Conservation (phyloP, 2,329 filamentous ascomycete genomes). For the Pseudopithomyces chartarum region DNA sequence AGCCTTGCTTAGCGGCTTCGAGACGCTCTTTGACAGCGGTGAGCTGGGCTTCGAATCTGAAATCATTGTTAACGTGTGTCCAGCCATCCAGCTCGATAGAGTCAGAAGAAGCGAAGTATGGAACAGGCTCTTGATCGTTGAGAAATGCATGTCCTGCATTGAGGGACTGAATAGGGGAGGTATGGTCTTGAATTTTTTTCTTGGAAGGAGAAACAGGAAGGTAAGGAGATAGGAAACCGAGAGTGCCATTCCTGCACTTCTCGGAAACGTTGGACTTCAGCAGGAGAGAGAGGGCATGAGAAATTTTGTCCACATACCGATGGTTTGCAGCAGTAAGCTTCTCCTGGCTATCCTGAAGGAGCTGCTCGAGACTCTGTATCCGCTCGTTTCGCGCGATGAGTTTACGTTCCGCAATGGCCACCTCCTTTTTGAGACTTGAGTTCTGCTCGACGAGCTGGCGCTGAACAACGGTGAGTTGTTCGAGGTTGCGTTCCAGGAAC, state of each 20-base stretch:
- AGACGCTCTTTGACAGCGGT: conserved; percentile 97
- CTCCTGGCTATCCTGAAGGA: conserved; percentile 96
- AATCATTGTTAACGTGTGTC: conserved; percentile 12
- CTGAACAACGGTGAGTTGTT: conserved; percentile 96
- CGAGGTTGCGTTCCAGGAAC: conserved; percentile 95
- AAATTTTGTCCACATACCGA: conserved; percentile 67
- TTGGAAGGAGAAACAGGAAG: background rate
- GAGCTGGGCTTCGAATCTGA: conserved; percentile 94
- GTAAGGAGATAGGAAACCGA: background rate
- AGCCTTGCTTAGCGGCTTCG: conserved; percentile 90
- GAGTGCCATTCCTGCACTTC: background rate
- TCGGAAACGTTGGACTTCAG: background rate
- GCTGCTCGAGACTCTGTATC: conserved; percentile 88
- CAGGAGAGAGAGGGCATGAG: conserved; percentile 3
- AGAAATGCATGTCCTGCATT: background rate
- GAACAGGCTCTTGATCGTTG: background rate
- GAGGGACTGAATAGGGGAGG: background rate
- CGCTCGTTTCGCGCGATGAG: conserved; percentile 95
- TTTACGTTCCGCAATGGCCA: conserved; percentile 97
- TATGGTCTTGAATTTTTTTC: background rate
- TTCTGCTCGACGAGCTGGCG: conserved; percentile 98
- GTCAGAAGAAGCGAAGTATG: background rate
- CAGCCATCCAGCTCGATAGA: conserved; percentile 4
- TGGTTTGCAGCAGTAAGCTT: conserved; percentile 97
- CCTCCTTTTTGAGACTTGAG: conserved; percentile 95